These are phyloP conservation scores for Fusarium equiseti DNA, from an alignment of 2,329 filamentous ascomycete genomes.

Conservation along the genomic window DNA sequence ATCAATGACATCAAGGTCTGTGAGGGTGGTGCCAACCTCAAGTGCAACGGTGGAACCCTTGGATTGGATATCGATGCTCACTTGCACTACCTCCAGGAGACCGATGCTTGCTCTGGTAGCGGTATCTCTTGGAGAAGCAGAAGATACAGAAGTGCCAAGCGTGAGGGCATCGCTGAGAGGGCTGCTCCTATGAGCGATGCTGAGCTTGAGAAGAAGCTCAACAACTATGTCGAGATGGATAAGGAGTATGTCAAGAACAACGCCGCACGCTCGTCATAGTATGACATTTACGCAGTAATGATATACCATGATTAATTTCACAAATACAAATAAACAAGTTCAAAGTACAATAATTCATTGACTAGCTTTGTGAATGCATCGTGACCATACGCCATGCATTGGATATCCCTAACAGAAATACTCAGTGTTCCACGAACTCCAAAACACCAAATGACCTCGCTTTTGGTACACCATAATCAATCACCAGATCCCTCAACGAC, in stretches of 20 bases:
- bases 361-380: constrained; percentile 13
- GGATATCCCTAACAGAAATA: not conserved
- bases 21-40: constrained; percentile 59
- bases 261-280: constrained; percentile 16
- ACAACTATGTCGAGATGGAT: constrained; percentile 53
- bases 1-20: constrained; percentile 60
- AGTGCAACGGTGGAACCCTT: constrained; percentile 64
- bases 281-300: constrained; percentile 5
- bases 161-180: constrained; percentile 6
- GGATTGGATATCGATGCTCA: constrained; percentile 62
- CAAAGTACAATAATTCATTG: not conserved
- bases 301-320: not conserved
- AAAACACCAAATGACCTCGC: constrained; percentile 12
- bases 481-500: constrained; percentile 70
- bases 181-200: constrained; percentile 47
- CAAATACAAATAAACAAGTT: not conserved
- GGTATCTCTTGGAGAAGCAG: constrained; percentile 44
- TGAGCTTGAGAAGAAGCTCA: constrained; percentile 56
- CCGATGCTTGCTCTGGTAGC: constrained; percentile 54
- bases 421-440: constrained; percentile 9
- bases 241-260: constrained; percentile 46
- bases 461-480: no score
- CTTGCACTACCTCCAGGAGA: constrained; percentile 61
- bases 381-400: constrained; percentile 17
- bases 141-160: constrained; percentile 25